Conservation (phyloP, 1,139 yeast species). For the Protomyces lactucae-debilis region DNA sequence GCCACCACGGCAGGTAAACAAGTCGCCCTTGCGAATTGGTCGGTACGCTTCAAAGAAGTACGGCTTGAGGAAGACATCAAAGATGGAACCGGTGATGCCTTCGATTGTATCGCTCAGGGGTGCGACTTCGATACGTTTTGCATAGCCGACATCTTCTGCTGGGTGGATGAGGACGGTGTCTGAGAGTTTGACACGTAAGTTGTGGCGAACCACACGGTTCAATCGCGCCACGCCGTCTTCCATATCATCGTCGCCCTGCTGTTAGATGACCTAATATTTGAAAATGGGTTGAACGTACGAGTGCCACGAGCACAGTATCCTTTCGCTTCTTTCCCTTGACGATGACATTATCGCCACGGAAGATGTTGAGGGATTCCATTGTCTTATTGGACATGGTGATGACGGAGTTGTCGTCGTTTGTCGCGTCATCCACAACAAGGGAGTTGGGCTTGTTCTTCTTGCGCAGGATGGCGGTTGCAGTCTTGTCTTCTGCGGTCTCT, state of each 20-base stretch:
- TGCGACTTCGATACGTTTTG: conserved; percentile 77
- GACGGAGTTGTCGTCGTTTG: conserved; percentile 93
- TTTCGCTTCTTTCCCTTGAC: conserved; percentile 98
- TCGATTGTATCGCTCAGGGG: conserved; percentile 98
- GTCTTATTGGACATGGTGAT: conserved; percentile 92
- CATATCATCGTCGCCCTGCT: conserved; percentile 76
- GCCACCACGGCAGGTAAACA: conserved; percentile 95
- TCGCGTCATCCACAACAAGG: conserved; percentile 92
- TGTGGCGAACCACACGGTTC: conserved; percentile 93
- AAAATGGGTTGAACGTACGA: conserved; percentile 36
- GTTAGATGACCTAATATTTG: conserved; percentile 36
- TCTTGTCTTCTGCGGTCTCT: conserved; percentile 23
- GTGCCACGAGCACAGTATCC: conserved; percentile 94
- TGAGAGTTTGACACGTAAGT: conserved; percentile 88
- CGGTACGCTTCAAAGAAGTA: conserved; percentile 98
- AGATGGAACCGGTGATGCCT: conserved; percentile 95
- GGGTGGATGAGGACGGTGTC: conserved; percentile 88
- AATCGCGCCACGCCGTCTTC: conserved; percentile 93
- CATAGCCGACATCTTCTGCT: conserved; percentile 93
- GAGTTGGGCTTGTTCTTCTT: conserved; percentile 95
- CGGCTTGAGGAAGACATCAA: conserved; percentile 94
- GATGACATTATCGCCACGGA: conserved; percentile 95
- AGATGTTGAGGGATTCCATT: conserved; percentile 89
- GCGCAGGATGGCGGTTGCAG: conserved; percentile 92
- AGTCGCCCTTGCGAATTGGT: conserved; percentile 97